Evolutionary conservation across 495 filamentous ascomycete species (phyloP), one percentile per base, ranked within the genome.

Genomic region (Clavariopsis aquatica): DNA sequence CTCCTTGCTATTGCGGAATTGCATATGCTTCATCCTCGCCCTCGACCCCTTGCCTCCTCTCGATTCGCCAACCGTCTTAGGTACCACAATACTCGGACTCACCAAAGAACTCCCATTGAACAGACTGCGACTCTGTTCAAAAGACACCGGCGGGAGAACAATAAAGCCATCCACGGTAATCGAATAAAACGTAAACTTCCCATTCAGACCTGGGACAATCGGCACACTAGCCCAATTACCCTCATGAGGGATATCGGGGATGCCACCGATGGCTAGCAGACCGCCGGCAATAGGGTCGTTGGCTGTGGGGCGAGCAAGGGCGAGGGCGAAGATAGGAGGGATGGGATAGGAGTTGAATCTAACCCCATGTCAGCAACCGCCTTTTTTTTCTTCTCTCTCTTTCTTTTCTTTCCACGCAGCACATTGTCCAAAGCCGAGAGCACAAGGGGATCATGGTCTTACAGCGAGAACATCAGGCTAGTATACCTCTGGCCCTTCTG

Each of bases 251-350:
- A 81, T 72, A 15, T 75, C 73, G n/a, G 80, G 80, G 9, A 81
- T 63, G 26, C 80, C 84, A 19, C 87, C 85, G 43, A 87, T 75
- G 13, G 84, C 81, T 0, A 88, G 60, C 24, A 75, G 31, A 49
- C 74, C 71, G 41, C 71, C 71, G 7, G 64, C 47, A 17, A 38
- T 43, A 17, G 36, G 38, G 20, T 64, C 64, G 19, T 41, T n/a
- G 6, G n/a, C 0, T 0, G 55, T 57, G 10, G 64, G 51, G 23
- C 72, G 63, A 52, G 65, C 24, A 53, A 84, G 74, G 45, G 82
- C 80, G 17, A 84, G 72, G 58, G 73, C 80, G 78, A 88, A 89
- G 55, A 85, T 65, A 0, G 85, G 81, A 4, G 78, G 72, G 1
- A 85, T 76, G 24, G 78, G 68, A 4, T 80, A 13, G 58, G 84